Evolutionary conservation across 2,329 filamentous ascomycete genomes (phyloP).

Genomic region (Tolypocladium capitatum): DNA sequence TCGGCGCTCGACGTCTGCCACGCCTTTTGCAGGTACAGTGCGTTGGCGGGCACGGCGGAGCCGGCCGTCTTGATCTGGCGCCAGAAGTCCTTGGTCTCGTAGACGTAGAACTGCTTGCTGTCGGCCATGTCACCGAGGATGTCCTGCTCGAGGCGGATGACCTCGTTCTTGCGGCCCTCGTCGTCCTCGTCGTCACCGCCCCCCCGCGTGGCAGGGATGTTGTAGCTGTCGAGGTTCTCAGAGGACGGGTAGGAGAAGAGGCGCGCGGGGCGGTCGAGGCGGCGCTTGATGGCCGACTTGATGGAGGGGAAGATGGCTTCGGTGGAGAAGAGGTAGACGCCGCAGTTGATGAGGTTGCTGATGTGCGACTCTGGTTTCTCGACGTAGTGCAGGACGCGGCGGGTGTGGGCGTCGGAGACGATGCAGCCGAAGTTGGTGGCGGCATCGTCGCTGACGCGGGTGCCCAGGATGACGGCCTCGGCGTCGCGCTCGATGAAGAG

Average conservation of each 20-base stretch:
- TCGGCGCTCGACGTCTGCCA: slow-evolving; percentile 68
- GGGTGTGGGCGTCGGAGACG: slow-evolving; percentile 84
- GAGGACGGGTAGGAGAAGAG: slow-evolving; percentile 91
- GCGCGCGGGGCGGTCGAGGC: slow-evolving; percentile 69
- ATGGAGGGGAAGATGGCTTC: slow-evolving; percentile 96
- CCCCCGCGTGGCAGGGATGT: slow-evolving; percentile 23
- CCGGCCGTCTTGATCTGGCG: slow-evolving; percentile 99
- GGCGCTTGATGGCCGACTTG: slow-evolving; percentile 85
- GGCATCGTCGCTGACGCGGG: slow-evolving; percentile 77
- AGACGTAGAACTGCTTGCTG: slow-evolving; percentile 94
- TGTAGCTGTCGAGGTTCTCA: slow-evolving; percentile 70
- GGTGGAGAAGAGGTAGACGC: slow-evolving; percentile 92
- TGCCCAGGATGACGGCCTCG: slow-evolving; percentile 92
- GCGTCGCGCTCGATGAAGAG: slow-evolving; percentile 91
- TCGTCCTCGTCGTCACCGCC: slow-evolving; percentile 49
- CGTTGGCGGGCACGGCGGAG: slow-evolving; percentile 91
- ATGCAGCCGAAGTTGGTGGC: slow-evolving; percentile 97
- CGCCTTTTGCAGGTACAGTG: slow-evolving; percentile 89
- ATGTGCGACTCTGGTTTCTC: slow-evolving; percentile 98
- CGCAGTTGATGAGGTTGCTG: slow-evolving; percentile 97
- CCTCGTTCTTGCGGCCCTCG: slow-evolving; percentile 67
- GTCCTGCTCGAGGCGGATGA: slow-evolving; percentile 92
- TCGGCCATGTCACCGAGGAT: slow-evolving; percentile 92
- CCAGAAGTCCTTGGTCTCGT: slow-evolving; percentile 99
- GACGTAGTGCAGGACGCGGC: slow-evolving; percentile 95